Conservation (phyloP, 352 stramenopile species). For the Phytopythium ostracodes region DNA sequence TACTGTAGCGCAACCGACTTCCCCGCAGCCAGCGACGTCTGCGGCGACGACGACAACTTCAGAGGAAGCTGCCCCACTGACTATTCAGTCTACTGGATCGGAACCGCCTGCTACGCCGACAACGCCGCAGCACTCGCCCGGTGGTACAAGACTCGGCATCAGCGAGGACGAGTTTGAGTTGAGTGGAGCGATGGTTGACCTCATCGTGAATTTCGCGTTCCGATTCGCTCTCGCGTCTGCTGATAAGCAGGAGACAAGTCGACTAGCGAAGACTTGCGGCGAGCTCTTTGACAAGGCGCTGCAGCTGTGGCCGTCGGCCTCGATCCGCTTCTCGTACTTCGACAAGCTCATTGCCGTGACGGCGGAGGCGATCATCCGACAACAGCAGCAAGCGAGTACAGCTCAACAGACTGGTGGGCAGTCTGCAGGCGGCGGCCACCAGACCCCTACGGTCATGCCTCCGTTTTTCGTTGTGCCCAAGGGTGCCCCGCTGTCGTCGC, state of each 20-base stretch:
- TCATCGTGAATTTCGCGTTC: conserved; percentile 92
- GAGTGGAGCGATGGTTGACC: conserved; percentile 84
- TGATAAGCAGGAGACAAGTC: conserved; percentile 86
- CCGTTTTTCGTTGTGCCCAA: conserved; percentile 81
- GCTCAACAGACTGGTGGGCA: conserved; percentile 9
- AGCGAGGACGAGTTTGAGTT: conserved; percentile 87
- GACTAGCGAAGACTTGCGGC: conserved; percentile 84
- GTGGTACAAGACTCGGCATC: conserved; percentile 14
- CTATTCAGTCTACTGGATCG: conserved; percentile 6
- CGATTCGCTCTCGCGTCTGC: conserved; percentile 85
- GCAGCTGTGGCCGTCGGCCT: conserved; percentile 76
- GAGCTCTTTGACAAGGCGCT: conserved; percentile 87
- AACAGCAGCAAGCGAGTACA: conserved; percentile 46
- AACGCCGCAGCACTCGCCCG: conserved; percentile 2
- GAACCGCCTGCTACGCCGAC: neutral
- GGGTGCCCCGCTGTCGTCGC: conserved; percentile 71
- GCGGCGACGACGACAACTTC: conserved; percentile 4
- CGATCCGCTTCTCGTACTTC: conserved; percentile 89
- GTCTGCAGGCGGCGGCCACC: conserved; percentile 8
- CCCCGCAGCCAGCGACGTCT: neutral
- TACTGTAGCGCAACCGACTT: neutral
- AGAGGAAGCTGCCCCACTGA: conserved; percentile 8
- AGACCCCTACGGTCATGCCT: conserved; percentile 53
- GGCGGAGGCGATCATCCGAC: conserved; percentile 76
- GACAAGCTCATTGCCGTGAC: conserved; percentile 90